Base-by-base conservation (phyloP, 1,284 basidiomycete species). In the Naganishia sp. region DNA sequence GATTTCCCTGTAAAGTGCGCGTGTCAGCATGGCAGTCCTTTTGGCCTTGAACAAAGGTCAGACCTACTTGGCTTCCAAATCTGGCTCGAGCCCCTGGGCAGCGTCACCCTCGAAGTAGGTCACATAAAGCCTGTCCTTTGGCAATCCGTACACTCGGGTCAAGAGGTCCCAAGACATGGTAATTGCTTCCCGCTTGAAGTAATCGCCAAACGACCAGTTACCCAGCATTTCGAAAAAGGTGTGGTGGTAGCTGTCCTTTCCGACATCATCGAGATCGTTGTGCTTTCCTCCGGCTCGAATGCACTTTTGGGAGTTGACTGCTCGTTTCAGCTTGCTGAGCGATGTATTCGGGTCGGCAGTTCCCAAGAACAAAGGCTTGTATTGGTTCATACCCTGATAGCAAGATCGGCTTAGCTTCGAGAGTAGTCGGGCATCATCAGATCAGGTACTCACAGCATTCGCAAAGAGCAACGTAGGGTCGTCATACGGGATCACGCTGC, bases 151-250 rank as follows among this genome's bases (percentile, higher is more conserved):
- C 17, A 98, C 80, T 63, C 79, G 70, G 9, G 94, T 98, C 68
- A 99, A 82, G 45, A 99, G 85, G 72, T 95, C 90, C 94, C 94
- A 99, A 5, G 95, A 94, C 81, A 90, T 94, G 46, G 80, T 80
- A 70, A 96, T 89, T 13, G 95, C 94, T 72, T 98, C 95, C 85
- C 89, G 87, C 86, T 99, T 99, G 86, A 99, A 99, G 82, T 99
- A 99, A 80, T 99, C 92, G 6, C 95, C 95, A 73, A 99, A 99
- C 11, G 94, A 97, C 95, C 95, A 99, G 81, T 99, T 99, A 51
- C 95, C 95, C 70, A 99, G 82, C 95, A 99, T 99, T 81, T 99
- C 95, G 76, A 99, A 99, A 83, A 99, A 99, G 3, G 96, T 99
- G 80, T 97, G 84, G 75, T 85, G 82, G 71, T 82, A 82, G 31